Conservation (phyloP, 306 rosid species). For the Carpinus viminea region DNA sequence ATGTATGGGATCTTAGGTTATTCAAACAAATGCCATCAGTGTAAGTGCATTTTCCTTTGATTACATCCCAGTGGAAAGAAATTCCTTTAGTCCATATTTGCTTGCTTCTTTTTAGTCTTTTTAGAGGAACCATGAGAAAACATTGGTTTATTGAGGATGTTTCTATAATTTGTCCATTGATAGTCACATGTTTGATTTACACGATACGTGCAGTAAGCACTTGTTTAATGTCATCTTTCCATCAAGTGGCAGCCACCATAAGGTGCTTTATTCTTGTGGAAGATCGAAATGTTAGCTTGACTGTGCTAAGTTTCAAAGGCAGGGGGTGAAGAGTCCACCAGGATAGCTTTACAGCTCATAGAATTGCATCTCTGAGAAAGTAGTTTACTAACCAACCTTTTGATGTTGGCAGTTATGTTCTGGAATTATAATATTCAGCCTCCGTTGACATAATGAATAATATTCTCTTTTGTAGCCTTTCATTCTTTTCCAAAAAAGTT, state of each 20-base stretch:
- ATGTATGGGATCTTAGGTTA: slow-evolving; percentile 85
- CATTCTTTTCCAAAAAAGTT: neutral
- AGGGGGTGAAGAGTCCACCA: neutral
- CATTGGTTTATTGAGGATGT: neutral
- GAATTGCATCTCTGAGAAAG: neutral
- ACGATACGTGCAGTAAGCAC: neutral
- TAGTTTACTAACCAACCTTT: neutral
- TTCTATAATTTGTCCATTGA: neutral
- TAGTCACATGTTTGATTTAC: neutral
- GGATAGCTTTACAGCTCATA: neutral
- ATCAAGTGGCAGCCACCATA: neutral
- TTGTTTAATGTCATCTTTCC: neutral
- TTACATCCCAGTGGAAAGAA: neutral
- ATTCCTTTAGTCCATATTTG: neutral
- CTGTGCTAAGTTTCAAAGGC: too few relatives aligned
- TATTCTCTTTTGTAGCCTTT: neutral
- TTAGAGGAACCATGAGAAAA: neutral
- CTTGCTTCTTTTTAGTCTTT: neutral
- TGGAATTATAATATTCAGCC: neutral
- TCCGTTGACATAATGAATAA: neutral
- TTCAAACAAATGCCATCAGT: slow-evolving; percentile 70
- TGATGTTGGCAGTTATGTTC: neutral
- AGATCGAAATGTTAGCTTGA: neutral
- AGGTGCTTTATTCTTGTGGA: neutral
- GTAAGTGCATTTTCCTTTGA: slow-evolving; percentile 50